A percentile compares a stretch with the other conserved stretches of the same genome.
These are phyloP conservation scores for Venturiaceae sp. DNA, from an alignment of 2,329 filamentous ascomycete genomes.

Conservation along the genomic window DNA sequence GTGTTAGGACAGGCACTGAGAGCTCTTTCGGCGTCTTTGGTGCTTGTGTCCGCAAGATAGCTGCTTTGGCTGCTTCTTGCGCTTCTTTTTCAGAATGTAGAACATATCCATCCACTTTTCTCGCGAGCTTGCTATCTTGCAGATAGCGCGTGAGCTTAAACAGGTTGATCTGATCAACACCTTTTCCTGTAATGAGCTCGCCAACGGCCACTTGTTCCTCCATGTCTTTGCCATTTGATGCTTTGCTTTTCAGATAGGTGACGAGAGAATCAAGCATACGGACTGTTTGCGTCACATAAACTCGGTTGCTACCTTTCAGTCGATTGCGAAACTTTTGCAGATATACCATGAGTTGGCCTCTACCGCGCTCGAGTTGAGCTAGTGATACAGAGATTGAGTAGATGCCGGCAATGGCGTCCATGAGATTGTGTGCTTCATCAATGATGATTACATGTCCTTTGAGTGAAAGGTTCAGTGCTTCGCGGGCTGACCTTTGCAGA, in stretches of 20 bases:
- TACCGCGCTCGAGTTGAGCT: constrained; percentile 60
- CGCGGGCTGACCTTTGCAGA: constrained; percentile 75
- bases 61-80: constrained; percentile 14
- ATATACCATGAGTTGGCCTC: constrained; percentile 70
- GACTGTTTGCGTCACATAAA: constrained; percentile 82
- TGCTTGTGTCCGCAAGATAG: constrained; percentile 1
- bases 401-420: constrained; percentile 85
- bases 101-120: constrained; percentile 88
- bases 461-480: constrained; percentile 76
- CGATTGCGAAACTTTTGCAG: constrained; percentile 80
- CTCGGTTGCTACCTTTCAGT: constrained; percentile 81
- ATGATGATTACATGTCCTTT: constrained; percentile 89
- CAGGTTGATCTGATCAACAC: constrained; percentile 90
- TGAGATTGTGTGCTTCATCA: constrained; percentile 95
- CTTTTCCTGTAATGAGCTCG: constrained; percentile 69
- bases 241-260: constrained; percentile 52
- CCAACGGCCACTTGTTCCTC: constrained; percentile 64
- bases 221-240: constrained; percentile 24
- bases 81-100: constrained; percentile 46
- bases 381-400: constrained; percentile 71
- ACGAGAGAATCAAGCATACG: constrained; percentile 72
- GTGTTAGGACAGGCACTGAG: constrained; percentile 47
- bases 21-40: constrained; percentile 1
- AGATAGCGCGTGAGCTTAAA: constrained; percentile 83
- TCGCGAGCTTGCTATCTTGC: constrained; percentile 82